These are phyloP conservation scores for Xylariaceae sp. DNA, from an alignment of 2,329 filamentous ascomycete species.

Conservation along the genomic window DNA sequence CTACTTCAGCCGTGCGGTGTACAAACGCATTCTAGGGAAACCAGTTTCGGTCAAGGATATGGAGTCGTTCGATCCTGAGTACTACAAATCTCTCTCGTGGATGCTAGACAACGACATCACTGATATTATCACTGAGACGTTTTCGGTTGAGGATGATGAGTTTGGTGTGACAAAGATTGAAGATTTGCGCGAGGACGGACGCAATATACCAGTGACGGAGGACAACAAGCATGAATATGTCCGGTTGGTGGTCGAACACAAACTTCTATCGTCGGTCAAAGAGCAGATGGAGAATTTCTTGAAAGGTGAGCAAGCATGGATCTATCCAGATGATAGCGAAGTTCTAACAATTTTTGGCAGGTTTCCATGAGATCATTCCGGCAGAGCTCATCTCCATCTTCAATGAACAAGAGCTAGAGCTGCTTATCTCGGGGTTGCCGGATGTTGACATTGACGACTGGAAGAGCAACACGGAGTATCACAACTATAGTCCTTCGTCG, in stretches of 20 bases:
- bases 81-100: constrained; percentile 98
- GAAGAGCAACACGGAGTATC: constrained; percentile 98
- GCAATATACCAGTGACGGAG: constrained; percentile 89
- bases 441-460: constrained; percentile 98
- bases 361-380: constrained; percentile 98
- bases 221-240: constrained; percentile 99
- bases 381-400: constrained; percentile 94
- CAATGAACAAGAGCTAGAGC: constrained; percentile 94
- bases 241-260: constrained; percentile 89
- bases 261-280: constrained; percentile 84
- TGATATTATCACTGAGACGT: constrained; percentile 94
- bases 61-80: constrained; percentile 97
- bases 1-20: constrained; percentile 97
- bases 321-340: constrained; percentile 4
- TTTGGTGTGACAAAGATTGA: constrained; percentile 87
- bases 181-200: constrained; percentile 81
- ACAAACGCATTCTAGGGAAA: constrained; percentile 95
- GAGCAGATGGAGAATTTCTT: constrained; percentile 93
- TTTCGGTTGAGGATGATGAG: constrained; percentile 88
- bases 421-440: constrained; percentile 92
- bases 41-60: constrained; percentile 97
- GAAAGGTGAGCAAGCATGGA: constrained; percentile 54
- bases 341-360: constrained; percentile 40
- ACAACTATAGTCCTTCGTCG: constrained; percentile 92
- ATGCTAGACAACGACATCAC: constrained; percentile 99